Conservation (phyloP, 306 rosid species). For the Mimosa pudica region DNA sequence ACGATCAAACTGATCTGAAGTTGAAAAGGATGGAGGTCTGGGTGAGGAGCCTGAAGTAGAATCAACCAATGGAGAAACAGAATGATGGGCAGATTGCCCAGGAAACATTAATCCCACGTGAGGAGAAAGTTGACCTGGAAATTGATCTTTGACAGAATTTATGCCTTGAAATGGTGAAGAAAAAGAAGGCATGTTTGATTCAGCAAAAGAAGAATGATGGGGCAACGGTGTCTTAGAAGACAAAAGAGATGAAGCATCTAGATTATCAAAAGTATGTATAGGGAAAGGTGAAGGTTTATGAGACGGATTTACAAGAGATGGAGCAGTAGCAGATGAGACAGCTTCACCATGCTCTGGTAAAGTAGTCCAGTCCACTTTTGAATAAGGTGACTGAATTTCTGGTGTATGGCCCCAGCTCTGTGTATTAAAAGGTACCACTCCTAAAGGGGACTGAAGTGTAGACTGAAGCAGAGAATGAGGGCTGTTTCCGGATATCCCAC, state of each 20-base stretch:
- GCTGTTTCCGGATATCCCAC: conserved; percentile 38
- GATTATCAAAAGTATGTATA: conserved; percentile 43
- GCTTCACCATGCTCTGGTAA: conserved; percentile 42
- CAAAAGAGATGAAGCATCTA: conserved; percentile 43
- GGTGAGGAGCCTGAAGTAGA: conserved; percentile 50
- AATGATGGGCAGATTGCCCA: conserved; percentile 40
- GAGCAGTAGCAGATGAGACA: conserved; percentile 36
- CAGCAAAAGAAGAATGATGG: conserved; percentile 34
- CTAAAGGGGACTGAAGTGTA: conserved; percentile 39
- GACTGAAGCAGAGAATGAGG: conserved; percentile 42
- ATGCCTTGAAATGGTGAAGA: conserved; percentile 45
- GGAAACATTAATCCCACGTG: conserved; percentile 42
- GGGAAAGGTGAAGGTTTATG: conserved; percentile 37
- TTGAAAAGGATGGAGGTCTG: conserved; percentile 44
- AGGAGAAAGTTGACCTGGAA: conserved; percentile 40
- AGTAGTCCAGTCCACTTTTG: conserved; percentile 37
- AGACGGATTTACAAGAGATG: conserved; percentile 49
- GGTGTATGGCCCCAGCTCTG: conserved; percentile 44
- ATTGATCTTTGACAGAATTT: conserved; percentile 39
- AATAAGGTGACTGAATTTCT: conserved; percentile 46
- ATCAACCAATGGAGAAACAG: conserved; percentile 45
- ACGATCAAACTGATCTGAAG: conserved; percentile 45
- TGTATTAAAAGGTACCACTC: conserved; percentile 34
- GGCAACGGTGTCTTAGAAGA: conserved; percentile 44
- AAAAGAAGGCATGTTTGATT: conserved; percentile 37